Evolutionary conservation across 129 eudicot species (phyloP).

Genomic region (Oenanthe sinensis): DNA sequence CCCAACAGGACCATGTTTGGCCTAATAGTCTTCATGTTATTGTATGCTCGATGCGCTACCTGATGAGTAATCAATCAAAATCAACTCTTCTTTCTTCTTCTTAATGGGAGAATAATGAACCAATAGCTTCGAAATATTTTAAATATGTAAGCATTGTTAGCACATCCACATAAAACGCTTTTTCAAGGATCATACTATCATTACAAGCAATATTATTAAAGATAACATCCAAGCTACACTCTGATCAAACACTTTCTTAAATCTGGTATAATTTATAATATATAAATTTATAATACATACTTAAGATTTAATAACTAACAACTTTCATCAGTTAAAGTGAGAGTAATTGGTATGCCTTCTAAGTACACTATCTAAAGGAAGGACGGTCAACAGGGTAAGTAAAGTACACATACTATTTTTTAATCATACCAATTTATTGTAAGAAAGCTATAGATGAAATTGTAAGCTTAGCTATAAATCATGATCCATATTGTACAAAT

Average conservation of each 20-base stretch:
- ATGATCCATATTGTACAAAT: background rate
- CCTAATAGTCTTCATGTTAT: slow-evolving; percentile 65
- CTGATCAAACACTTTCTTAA: background rate
- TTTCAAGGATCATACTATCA: background rate
- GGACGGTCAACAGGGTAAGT: background rate
- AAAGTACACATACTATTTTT: too few relatives aligned
- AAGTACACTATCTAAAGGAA: background rate
- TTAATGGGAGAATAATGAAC: background rate
- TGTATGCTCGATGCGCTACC: slow-evolving; percentile 75
- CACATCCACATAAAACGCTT: background rate
- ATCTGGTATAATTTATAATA: background rate
- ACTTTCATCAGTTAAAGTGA: background rate
- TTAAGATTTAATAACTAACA: background rate
- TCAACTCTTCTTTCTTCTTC: background rate
- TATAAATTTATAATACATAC: background rate
- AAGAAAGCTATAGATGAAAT: background rate
- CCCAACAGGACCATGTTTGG: slow-evolving; percentile 80
- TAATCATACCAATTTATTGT: background rate
- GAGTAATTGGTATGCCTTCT: background rate
- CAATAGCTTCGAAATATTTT: background rate
- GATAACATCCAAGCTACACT: background rate
- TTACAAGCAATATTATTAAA: background rate
- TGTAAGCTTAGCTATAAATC: background rate
- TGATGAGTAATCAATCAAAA: slow-evolving; percentile 15
- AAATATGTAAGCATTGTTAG: background rate